Base-by-base conservation (phyloP, 768 basidiomycete genomes). In the Leucocoprinus birnbaumii region DNA sequence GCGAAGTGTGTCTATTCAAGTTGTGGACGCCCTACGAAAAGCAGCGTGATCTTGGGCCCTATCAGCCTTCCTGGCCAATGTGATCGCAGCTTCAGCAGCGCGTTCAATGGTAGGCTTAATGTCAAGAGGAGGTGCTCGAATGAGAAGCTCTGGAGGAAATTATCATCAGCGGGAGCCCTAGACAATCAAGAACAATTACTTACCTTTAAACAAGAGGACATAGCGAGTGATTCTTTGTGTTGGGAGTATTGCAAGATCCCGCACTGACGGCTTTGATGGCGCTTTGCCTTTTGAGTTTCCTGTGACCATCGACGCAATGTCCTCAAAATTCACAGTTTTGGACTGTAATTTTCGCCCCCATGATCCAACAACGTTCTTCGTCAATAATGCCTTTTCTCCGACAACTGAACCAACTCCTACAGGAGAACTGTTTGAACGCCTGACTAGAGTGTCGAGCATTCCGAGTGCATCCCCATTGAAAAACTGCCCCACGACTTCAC, bases 201-300 rank as follows among this genome's bases (percentile, higher is more conserved):
- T 56, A 83, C 85, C 85, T 74, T 72, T 78, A 58, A 80, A 86
- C 41, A 85, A 68, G 37, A 86, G 62, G 2, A 80, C 81, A 64
- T 86, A 86, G 57, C 85, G 73, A 67, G 79, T 79, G n/a, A 85
- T 75, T 18, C 86, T 72, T 62, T 87, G 84, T 13, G 79, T 77
- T 16, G 85, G 85, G 59, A 81, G 70, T 51, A 87, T 85, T 2
- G 84, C 83, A 25, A 87, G 63, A 54, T 87, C 86, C 49, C 83
- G 71, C 21, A 84, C 72, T 26, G 62, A 58, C 45, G 56, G 68
- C 56, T 61, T 64, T 34, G 54, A 42, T 9, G 27, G 41, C 37
- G 27, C 45, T 21, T 47, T 55, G 58, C 27, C n/a, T 43, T 48
- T 58, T 27, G 21, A 34, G 42, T 47, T 25, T 7, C 53, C 22